phyloP scores from a whole-genome alignment of 2,329 filamentous ascomycete species.

The Trichoderma koningiopsis region DNA sequence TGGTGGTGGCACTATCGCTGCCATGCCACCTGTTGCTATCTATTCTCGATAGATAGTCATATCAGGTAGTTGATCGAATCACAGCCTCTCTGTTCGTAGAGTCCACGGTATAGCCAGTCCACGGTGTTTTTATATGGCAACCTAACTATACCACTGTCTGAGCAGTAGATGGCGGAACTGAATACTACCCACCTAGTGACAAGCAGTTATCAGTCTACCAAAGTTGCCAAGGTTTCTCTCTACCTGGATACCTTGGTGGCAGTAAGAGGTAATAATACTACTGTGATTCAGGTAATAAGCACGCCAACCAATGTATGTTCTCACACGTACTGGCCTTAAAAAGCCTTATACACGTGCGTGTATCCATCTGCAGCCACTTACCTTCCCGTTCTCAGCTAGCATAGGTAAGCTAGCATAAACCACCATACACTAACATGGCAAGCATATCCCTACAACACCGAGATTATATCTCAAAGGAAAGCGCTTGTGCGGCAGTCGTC shows the following conservation, averaged over 20 bases:
- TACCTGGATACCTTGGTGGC: too few relatives aligned
- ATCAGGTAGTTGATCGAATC: background rate
- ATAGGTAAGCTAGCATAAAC: background rate
- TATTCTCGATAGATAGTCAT: background rate
- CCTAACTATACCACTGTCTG: background rate
- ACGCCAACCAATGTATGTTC: too few relatives aligned
- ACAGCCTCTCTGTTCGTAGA: background rate
- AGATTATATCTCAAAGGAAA: background rate
- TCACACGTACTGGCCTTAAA: background rate
- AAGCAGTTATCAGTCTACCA: background rate
- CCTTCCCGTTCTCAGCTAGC: conserved; percentile 19
- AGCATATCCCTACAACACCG: background rate
- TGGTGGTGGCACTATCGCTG: too few relatives aligned
- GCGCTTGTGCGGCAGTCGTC: background rate
- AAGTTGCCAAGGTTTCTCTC: background rate
- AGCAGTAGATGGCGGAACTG: background rate
- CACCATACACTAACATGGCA: background rate
- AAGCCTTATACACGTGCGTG: background rate
- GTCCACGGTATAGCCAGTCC: background rate
- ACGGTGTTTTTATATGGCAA: background rate
- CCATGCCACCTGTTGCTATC: too few relatives aligned
- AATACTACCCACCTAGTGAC: background rate
- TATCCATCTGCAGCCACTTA: background rate
- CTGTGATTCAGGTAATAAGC: too few relatives aligned
- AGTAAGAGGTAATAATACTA: background rate